These are phyloP conservation scores for Tilletia horrida DNA, from an alignment of 1,284 basidiomycete species.

Conservation along the genomic window DNA sequence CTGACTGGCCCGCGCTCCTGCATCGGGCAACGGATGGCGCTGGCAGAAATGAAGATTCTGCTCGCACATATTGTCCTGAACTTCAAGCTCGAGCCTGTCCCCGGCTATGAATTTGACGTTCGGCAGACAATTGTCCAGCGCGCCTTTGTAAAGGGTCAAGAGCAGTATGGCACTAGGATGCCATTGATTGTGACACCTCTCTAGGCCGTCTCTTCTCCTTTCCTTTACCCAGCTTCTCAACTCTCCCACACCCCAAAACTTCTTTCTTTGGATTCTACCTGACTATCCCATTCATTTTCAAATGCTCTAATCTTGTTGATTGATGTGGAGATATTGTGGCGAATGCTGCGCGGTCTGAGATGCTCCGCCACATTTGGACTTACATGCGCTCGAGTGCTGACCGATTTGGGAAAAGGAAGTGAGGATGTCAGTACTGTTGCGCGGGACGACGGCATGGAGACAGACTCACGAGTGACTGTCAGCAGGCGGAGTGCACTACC, in stretches of 20 bases:
- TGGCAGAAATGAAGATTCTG: constrained; percentile 38
- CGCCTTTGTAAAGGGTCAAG: constrained; percentile 25
- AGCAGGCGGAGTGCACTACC: constrained; percentile 80
- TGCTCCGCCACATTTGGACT: too few species aligned
- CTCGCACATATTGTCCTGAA: constrained; percentile 26
- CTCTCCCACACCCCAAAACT: too few species aligned
- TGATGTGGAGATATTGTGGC: too few species aligned
- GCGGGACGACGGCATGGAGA: background rate
- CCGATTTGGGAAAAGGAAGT: background rate
- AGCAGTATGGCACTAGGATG: constrained; percentile 25
- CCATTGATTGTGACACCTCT: constrained; percentile 27
- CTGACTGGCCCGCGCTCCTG: constrained; percentile 36
- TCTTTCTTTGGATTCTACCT: too few species aligned
- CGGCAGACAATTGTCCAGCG: constrained; percentile 36
- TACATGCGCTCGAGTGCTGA: background rate
- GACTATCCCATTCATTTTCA: too few species aligned
- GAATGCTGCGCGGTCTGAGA: too few species aligned
- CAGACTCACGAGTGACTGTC: constrained; percentile 66
- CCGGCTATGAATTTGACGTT: constrained; percentile 25
- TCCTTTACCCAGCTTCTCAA: too few species aligned
- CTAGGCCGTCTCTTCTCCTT: background rate
- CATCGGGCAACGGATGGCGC: constrained; percentile 37
- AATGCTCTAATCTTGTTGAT: too few species aligned
- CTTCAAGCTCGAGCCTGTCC: constrained; percentile 29
- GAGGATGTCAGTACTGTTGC: background rate